These are phyloP conservation scores for Rosa persica DNA, from an alignment of 306 rosid species.

Conservation along the genomic window DNA sequence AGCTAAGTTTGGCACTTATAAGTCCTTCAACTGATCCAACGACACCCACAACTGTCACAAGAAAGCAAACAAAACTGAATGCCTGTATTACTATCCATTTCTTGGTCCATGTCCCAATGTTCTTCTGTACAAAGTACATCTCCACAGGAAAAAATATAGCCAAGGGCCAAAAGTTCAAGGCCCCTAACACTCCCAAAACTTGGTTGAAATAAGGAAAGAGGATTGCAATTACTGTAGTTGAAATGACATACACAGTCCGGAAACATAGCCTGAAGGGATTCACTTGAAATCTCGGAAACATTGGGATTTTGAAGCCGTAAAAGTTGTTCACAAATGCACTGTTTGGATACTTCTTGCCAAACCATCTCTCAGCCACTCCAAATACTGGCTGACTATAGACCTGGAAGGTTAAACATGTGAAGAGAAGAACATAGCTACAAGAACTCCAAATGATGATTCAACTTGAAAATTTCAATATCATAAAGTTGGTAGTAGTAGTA, in stretches of 20 bases:
- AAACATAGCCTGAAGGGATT: slow-evolving; percentile 61
- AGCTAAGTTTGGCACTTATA: slow-evolving; percentile 49
- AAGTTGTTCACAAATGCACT: slow-evolving; percentile 53
- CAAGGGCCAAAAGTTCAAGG: slow-evolving; percentile 85
- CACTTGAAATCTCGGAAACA: slow-evolving; percentile 43
- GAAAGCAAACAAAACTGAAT: slow-evolving; percentile 65
- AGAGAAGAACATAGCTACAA: background rate
- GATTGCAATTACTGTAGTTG: slow-evolving; percentile 69
- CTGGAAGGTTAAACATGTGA: slow-evolving; percentile 37
- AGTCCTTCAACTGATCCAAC: slow-evolving; percentile 76
- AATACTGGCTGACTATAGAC: slow-evolving; percentile 60
- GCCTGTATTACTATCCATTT: slow-evolving; percentile 61
- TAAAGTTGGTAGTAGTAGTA: slow-evolving; percentile 15
- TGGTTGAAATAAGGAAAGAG: slow-evolving; percentile 82
- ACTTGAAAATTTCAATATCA: background rate
- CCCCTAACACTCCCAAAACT: slow-evolving; percentile 74
- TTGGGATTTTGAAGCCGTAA: slow-evolving; percentile 48
- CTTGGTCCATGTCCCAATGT: slow-evolving; percentile 60
- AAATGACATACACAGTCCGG: slow-evolving; percentile 66
- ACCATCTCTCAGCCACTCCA: slow-evolving; percentile 64
- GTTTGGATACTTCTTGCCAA: slow-evolving; percentile 47
- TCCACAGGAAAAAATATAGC: slow-evolving; percentile 78
- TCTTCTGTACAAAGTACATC: slow-evolving; percentile 78
- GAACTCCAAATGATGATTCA: background rate
- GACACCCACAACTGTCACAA: slow-evolving; percentile 52